phyloP scores from a whole-genome alignment of 768 basidiomycete genomes.

The Suillus paluster region DNA sequence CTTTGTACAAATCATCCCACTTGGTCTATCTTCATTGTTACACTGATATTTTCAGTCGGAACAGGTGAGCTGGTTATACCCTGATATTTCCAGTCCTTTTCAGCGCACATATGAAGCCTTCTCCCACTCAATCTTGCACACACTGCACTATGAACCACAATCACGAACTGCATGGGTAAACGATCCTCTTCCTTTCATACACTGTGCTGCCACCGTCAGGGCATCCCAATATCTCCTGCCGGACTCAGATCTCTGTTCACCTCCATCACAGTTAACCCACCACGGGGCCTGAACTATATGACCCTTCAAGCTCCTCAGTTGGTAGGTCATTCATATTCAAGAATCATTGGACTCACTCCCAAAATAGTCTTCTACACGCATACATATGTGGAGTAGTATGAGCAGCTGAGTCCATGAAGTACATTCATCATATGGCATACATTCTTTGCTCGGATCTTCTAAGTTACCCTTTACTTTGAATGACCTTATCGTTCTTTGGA shows the following conservation, averaged over 20 bases:
- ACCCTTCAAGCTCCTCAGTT: not conserved
- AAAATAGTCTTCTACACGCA: not conserved
- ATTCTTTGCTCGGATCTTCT: not conserved
- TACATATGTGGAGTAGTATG: constrained; percentile 1
- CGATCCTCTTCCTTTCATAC: not conserved
- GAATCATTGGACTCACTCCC: not conserved
- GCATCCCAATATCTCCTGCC: not conserved
- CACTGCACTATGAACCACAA: not conserved
- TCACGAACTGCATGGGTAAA: not conserved
- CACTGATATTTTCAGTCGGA: not conserved
- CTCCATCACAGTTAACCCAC: not conserved
- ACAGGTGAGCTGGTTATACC: not conserved
- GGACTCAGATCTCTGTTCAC: not conserved
- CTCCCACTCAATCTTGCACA: not conserved
- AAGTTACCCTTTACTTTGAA: not conserved
- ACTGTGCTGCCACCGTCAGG: constrained; percentile 2
- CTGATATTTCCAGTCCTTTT: not conserved
- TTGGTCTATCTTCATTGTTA: not conserved
- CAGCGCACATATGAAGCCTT: not conserved
- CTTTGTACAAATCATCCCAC: not conserved
- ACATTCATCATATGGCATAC: not conserved
- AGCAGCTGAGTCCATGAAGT: not conserved
- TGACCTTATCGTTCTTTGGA: not conserved
- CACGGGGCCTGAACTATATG: constrained; percentile 1
- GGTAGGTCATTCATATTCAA: not conserved